phyloP scores from a whole-genome alignment of 1,284 basidiomycete genomes.

The Pterula multifida region DNA sequence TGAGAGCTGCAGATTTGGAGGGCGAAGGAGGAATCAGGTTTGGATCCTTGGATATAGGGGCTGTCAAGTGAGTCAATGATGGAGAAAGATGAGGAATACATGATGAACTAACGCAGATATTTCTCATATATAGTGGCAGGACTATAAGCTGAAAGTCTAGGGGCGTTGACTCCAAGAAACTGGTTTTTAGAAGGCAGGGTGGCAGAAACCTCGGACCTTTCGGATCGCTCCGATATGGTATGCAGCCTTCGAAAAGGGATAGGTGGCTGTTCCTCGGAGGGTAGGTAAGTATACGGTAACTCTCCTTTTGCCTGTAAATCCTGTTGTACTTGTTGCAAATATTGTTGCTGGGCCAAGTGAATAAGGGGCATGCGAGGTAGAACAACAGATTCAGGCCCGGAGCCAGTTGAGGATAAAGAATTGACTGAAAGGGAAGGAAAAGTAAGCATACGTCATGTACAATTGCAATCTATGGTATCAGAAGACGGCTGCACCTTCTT shows the following conservation, averaged over 20 bases:
- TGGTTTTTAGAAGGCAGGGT: constrained; percentile 17
- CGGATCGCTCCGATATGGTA: constrained; percentile 55
- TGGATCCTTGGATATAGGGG: constrained; percentile 30
- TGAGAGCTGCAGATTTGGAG: constrained; percentile 59
- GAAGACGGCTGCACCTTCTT: constrained; percentile 9
- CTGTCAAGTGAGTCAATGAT: constrained; percentile 11
- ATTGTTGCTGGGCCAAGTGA: constrained; percentile 39
- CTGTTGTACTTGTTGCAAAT: constrained; percentile 16
- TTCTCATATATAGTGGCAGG: not conserved
- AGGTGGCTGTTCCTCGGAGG: not conserved
- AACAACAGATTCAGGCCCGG: constrained; percentile 12
- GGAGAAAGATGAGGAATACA: too few relatives aligned
- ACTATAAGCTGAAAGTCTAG: not conserved
- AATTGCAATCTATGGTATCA: constrained; percentile 9
- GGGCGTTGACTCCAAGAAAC: constrained; percentile 1
- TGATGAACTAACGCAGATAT: not conserved
- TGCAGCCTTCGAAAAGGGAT: constrained; percentile 22
- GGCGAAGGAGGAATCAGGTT: constrained; percentile 53
- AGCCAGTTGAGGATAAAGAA: not conserved
- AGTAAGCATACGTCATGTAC: not conserved
- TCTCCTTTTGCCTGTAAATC: constrained; percentile 13
- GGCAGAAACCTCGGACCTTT: constrained; percentile 33
- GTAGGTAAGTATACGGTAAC: constrained; percentile 12
- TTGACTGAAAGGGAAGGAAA: too few relatives aligned
- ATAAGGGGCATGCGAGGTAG: constrained; percentile 43